These are phyloP conservation scores for Santalum album DNA, from an alignment of 164 flowering plant genomes.

Conservation along the genomic window DNA sequence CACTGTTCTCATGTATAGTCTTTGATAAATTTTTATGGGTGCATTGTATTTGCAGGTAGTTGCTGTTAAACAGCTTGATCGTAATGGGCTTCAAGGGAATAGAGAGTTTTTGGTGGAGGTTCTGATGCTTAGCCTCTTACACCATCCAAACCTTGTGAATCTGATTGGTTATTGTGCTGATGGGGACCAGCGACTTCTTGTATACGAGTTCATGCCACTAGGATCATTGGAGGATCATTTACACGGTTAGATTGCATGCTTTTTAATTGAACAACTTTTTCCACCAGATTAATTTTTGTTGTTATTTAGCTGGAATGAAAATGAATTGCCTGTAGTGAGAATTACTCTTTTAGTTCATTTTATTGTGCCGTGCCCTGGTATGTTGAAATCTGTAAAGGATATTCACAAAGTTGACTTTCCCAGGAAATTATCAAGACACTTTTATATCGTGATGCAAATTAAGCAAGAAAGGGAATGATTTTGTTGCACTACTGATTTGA, in stretches of 20 bases:
- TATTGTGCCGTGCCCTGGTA: no score
- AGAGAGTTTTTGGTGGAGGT: conserved; percentile 84
- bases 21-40: neutral
- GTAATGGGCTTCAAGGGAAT: conserved; percentile 87
- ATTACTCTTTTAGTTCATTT: no score
- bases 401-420: no score
- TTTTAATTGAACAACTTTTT: no score
- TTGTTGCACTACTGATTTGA: no score
- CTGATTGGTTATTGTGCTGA: conserved; percentile 92
- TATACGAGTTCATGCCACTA: conserved; percentile 84
- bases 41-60: conserved; percentile 46
- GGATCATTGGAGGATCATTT: conserved; percentile 91
- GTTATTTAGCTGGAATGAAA: no score
- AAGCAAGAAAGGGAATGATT: no score
- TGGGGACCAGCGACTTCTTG: conserved; percentile 94
- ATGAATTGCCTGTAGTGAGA: no score
- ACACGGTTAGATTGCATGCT: conserved; percentile 70
- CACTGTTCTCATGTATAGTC: neutral
- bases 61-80: conserved; percentile 84
- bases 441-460: no score
- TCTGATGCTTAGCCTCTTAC: conserved; percentile 90
- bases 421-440: no score
- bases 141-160: conserved; percentile 82
- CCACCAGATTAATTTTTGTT: no score
- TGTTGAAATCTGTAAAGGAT: no score